Base-by-base conservation (phyloP, 2,329 filamentous ascomycete species). In the Beauveria sp. region DNA sequence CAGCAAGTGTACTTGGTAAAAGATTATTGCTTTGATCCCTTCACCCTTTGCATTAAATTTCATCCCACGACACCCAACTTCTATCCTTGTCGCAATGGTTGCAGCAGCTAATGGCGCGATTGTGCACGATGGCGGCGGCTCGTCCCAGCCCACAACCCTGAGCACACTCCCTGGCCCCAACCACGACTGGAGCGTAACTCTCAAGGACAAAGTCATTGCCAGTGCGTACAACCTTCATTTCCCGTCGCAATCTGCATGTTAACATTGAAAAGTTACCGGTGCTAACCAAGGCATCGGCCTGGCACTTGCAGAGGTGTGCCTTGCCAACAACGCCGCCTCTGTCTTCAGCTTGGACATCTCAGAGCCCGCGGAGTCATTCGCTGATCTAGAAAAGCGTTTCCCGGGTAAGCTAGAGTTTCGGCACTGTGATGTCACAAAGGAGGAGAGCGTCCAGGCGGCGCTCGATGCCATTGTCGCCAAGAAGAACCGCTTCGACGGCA, bases 231-330 rank as follows among this genome's bases (percentile, higher is more conserved):
- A 24, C n/a, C 7, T 9, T 26, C 45, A 43, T 26, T 6, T 43
- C 8, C 9, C 9, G 53, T 43, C 1, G 4, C 18, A 47, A 22
- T 1, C 18, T 22, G 10, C 58, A 65, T 34, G 64, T 52, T 38
- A 1, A 12, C n/a, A 12, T 8, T 10, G 18, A n/a, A 49, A 63
- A 67, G 73, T 77, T 64, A 77, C 75, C 3, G 75, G 75, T 16
- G 75, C 75, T 47, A 77, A 77, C 67, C 73, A 76, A 64, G 73
- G 78, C 58, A 79, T 79, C 50, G 77, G 77, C 9, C 72, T 79
- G 5, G 77, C 76, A 20, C 74, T 80, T 50, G 77, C 77, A 24
- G 74, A 80, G 65, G 74, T 76, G 51, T 79, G 76, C 65, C 71
- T 80, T 10, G 74, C 73, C 65, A 80, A 80, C 66, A 68, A 68